Base-by-base conservation (phyloP, 1,139 yeast genomes). In the Zygosaccharomyces sapae region DNA sequence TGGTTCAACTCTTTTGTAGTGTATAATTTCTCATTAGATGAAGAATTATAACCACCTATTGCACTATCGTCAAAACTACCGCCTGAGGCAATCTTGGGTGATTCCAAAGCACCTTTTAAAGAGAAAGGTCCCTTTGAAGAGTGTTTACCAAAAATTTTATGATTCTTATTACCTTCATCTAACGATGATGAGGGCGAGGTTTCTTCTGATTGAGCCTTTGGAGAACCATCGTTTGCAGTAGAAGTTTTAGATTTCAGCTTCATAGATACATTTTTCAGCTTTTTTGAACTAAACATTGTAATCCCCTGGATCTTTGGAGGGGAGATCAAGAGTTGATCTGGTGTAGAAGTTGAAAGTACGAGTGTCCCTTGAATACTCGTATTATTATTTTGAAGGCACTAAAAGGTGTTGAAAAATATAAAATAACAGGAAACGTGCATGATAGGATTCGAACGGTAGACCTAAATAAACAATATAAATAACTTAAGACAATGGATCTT, bases 191-290 rank as follows among this genome's bases (percentile, higher is more conserved):
- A 12, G n/a, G 30, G 31, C 3, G 40, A n/a, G 13, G 16, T 5
- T 3, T 30, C 20, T 24, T 24, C 40, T 22, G 31, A 27, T 5
- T 9, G 30, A 4, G 8, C 10, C n/a, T 27, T 27, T 5, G 30
- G 10, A 27, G 30, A 3, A 4, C 30, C 30, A 27, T 27, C 30
- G n/a, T 9, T 12, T 27, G 30, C 30, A 9, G 10, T 37, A 20
- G 40, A 20, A 6, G 40, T n/a, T 24, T 46, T 45, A 9, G 50
- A 33, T n/a, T 50, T 77, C 52, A 78, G 70, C 19, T 76, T 80
- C 59, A 77, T 79, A 39, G 80, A 71, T 1, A 80, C 83, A 27
- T 73, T 68, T 52, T 73, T 75, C 41, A 80, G 65, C 8, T 78
- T 72, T 57, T 73, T 76, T 49, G 74, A 70, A 65, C 68, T 69